Percentiles rank a stretch among this genome's conserved stretches.
phyloP scores from a whole-genome alignment of 257 asterid species.

The Striga asiatica region DNA sequence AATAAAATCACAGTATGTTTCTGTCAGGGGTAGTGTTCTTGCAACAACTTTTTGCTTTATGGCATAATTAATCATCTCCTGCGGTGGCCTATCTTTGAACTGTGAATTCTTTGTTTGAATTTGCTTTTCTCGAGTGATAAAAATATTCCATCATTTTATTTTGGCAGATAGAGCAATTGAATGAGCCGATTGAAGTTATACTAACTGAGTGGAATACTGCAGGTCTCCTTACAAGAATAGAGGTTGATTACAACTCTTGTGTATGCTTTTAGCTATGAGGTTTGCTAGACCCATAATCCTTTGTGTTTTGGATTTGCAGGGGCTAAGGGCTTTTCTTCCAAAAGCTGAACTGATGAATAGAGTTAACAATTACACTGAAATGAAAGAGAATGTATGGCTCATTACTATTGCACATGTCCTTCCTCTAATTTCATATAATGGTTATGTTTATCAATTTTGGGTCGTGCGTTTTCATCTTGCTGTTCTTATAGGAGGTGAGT shows the following conservation, averaged over 20 bases:
- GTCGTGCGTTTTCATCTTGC: no score
- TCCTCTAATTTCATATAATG: neutral
- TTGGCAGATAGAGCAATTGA: conserved; percentile 72
- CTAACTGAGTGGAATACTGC: conserved; percentile 95
- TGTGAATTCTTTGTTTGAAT: neutral
- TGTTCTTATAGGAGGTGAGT: no score
- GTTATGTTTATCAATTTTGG: neutral
- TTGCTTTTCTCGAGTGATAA: neutral
- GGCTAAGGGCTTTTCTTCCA: conserved; percentile 89
- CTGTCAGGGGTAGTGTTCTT: no score
- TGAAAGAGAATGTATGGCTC: conserved; percentile 65
- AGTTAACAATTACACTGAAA: conserved; percentile 60
- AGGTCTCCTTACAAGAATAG: conserved; percentile 91
- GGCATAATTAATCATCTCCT: no score
- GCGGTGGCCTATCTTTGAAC: no score
- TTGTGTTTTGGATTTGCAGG: conserved; percentile 43
- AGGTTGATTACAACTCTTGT: conserved; percentile 30
- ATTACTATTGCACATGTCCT: conserved; percentile 8
- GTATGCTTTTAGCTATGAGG: no score
- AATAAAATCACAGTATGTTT: no score
- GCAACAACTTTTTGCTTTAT: no score
- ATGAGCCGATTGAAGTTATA: conserved; percentile 69
- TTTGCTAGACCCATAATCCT: neutral
- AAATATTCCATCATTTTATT: conserved; percentile 7
- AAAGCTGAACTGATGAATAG: conserved; percentile 83